Percentiles rank a stretch among this genome's conserved stretches.
phyloP scores from a whole-genome alignment of 257 asterid genomes.

The Solanum sejunctum region DNA sequence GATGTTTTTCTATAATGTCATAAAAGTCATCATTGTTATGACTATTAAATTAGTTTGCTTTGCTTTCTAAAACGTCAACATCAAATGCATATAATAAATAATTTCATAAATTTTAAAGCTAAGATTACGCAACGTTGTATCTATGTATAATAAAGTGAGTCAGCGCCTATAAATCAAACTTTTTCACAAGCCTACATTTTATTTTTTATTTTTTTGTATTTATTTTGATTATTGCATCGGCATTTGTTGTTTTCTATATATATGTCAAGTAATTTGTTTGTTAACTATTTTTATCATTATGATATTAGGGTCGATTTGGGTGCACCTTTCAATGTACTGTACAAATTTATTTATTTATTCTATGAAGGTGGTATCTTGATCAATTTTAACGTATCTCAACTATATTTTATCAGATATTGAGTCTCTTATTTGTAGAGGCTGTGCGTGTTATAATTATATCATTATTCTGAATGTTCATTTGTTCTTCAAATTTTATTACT shows the following conservation, averaged over 20 bases:
- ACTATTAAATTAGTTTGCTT: background rate
- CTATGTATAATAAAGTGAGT: background rate
- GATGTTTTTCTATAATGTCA: background rate
- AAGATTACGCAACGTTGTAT: conserved; percentile 23
- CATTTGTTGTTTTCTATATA: background rate
- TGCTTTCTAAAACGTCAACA: conserved; percentile 14
- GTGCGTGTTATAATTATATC: background rate
- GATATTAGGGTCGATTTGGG: background rate
- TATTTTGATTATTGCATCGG: too few relatives aligned
- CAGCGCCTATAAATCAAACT: background rate
- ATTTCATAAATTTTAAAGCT: background rate
- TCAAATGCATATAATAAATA: background rate
- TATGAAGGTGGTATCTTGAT: accelerated
- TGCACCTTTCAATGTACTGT: accelerated
- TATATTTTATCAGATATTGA: background rate
- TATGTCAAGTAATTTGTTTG: background rate
- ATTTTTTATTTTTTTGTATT: too few relatives aligned
- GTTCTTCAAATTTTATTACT: background rate
- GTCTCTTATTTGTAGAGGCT: background rate
- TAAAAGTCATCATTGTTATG: conserved; percentile 7
- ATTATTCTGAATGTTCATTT: background rate
- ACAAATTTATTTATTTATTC: background rate
- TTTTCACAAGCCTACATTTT: background rate
- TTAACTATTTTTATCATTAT: accelerated
- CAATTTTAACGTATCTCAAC: background rate